phyloP scores from a whole-genome alignment of 169 alveolate genomes.

The Eimeria praecox region DNA sequence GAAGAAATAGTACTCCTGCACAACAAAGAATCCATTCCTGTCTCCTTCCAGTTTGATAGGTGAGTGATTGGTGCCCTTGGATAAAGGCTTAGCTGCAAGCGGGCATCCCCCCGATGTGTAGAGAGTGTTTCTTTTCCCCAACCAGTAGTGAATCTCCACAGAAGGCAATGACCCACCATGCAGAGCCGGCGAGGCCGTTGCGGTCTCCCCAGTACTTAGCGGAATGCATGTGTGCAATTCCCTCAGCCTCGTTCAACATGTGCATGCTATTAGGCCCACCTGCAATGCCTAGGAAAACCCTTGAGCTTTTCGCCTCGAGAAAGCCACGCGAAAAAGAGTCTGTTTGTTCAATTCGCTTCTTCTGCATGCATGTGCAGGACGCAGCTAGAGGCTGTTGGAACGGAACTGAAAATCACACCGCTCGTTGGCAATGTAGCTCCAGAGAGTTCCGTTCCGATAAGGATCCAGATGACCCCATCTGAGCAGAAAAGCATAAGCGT shows the following conservation, averaged over 20 bases:
- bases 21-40: conserved; percentile 95
- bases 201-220: background rate
- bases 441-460: conserved; percentile 12
- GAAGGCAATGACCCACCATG: background rate
- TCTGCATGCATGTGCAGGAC: conserved; percentile 78
- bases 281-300: background rate
- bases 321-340: background rate
- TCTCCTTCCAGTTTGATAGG: conserved; percentile 91
- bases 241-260: background rate
- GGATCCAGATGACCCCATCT: conserved; percentile 89
- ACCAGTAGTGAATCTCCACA: background rate
- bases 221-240: background rate
- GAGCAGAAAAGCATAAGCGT: conserved; percentile 92
- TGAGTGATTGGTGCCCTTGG: background rate
- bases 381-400: conserved; percentile 5
- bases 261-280: background rate
- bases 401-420: conserved; percentile 60
- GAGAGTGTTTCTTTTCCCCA: background rate
- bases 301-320: background rate
- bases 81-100: background rate
- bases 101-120: background rate
- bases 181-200: background rate
- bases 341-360: background rate
- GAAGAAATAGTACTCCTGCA: conserved; percentile 92
- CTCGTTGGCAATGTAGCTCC: conserved; percentile 46